Percentiles rank a stretch among this genome's conserved stretches.
phyloP scores from a whole-genome alignment of 2,329 filamentous ascomycete species.

The Leptodontidium sp. region DNA sequence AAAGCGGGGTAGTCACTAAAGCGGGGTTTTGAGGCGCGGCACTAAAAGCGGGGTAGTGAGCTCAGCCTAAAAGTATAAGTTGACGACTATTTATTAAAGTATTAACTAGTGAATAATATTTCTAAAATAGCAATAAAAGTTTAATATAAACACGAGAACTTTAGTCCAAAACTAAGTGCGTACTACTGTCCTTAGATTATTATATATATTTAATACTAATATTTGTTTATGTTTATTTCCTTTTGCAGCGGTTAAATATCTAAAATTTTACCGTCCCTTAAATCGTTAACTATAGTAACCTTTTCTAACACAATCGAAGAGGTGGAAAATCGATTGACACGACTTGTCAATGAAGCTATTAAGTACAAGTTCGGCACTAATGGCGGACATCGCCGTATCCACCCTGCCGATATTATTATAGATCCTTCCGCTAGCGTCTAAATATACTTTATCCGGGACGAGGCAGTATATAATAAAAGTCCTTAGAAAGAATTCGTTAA shows the following conservation, averaged over 20 bases:
- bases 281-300: background rate
- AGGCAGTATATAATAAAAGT: background rate
- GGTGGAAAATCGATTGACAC: background rate
- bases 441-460: background rate
- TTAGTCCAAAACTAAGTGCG: too few relatives aligned
- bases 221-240: too few relatives aligned
- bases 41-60: background rate
- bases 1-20: too few relatives aligned
- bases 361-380: slow-evolving; percentile 8
- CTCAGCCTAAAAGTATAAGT: slow-evolving; percentile 2
- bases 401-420: too few relatives aligned
- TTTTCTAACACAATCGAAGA: slow-evolving; percentile 8
- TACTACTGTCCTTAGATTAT: too few relatives aligned
- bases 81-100: slow-evolving; percentile 4
- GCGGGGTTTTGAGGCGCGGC: too few relatives aligned
- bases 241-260: too few relatives aligned
- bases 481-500: slow-evolving; percentile 1
- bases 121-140: too few relatives aligned
- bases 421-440: background rate
- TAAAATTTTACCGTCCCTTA: too few relatives aligned
- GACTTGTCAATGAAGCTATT: slow-evolving; percentile 7
- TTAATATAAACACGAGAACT: too few relatives aligned
- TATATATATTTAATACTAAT: too few relatives aligned
- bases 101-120: background rate
- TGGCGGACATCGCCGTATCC: background rate